Base-by-base conservation (phyloP, 306 rosid species). In the Pyrus bretschneideri region DNA sequence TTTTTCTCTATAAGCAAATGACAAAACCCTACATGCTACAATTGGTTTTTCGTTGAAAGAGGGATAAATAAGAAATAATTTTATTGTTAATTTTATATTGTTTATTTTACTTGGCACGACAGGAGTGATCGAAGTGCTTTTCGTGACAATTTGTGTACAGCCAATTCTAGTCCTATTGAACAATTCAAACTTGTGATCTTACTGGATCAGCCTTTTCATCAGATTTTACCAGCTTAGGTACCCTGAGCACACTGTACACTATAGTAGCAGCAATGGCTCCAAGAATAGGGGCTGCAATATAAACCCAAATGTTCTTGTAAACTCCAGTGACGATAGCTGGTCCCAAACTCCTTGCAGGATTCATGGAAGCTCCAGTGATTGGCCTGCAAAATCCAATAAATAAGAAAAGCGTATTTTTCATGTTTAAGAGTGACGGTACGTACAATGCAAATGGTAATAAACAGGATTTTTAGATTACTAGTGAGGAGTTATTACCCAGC, bases 271-370 rank as follows among this genome's bases (percentile, higher is more conserved):
- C 46, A 23, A 74, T 40, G 78, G 88, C 88, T 76, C 85, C 88
- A 11, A 83, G 81, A 60, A 66, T 76, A 15, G 86, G 86, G 62
- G 76, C 81, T 30, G 55, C 17, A 11, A 65, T 74, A 29, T 23
- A 79, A n/a, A 77, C 83, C 84, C 84, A 89, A 74, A 86, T 57
- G 38, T 79, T 76, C 68, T 73, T 68, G 60, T 83, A 79, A 35
- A 70, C 62, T 14, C 82, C 75, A 23, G 78, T 67, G 62, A 66
- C 83, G 3, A 82, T 46, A 14, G 87, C 89, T 30, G 85, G 89
- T 63, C 87, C 92, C 8, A 81, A 69, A 85, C 89, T 90, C 88
- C 92, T 84, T 19, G 87, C 90, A 30, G 89, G 88, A 66, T 86
- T 88, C 96, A 85, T 79, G 11, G 86, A 85, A 59, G 89, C 93